Evolutionary conservation across 495 filamentous ascomycete genomes (phyloP), one percentile per base, ranked within the genome.

Genomic region (Cercophora newfieldiana): DNA sequence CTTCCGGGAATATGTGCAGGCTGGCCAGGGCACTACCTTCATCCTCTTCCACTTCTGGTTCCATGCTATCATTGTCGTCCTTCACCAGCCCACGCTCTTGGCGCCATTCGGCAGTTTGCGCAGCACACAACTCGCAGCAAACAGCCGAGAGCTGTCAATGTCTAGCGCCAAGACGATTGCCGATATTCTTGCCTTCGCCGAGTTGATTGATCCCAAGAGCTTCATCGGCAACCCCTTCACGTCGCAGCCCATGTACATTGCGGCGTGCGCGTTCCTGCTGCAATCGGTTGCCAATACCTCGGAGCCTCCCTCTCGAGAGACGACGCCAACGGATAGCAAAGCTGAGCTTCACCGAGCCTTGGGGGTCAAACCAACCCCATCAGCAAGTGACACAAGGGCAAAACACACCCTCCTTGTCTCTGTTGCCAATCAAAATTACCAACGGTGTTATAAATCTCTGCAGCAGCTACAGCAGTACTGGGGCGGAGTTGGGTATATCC

Each of bases 1-100:
- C 73, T 93, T 94, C 68, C 87, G 88, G 67, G 81, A 88, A 22
- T 93, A 94, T 69, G 88, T 91, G 16, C 89, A 88, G 71, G 84
- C 84, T 29, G 87, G 90, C 47, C 89, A 94, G 66, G 89, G 91
- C 28, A 90, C 90, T 12, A 93, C 90, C 54, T 96, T 94, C 65
- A 89, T 94, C 60, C 82, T 96, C n/a, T 80, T 94, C 29, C 92
- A 96, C 72, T 92, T 94, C 72, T 96, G 92, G 92, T 94, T 94
- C 70, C 92, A 96, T 69, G 90, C 92, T 0, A 77, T 94, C 48
- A 93, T 96, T 62, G 90, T 94, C 33, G 81, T 96, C 8, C 82
- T 96, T 10, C 91, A 96, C 71, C 91, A 92, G 65, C 92, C 92
- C 1, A 92, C 90, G 1, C 75, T 95, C 6, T 79, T 95, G 29